Evolutionary conservation across 2,329 filamentous ascomycete species (phyloP), one percentile per base, ranked within the genome.

Genomic region (Fusarium decemcellulare): DNA sequence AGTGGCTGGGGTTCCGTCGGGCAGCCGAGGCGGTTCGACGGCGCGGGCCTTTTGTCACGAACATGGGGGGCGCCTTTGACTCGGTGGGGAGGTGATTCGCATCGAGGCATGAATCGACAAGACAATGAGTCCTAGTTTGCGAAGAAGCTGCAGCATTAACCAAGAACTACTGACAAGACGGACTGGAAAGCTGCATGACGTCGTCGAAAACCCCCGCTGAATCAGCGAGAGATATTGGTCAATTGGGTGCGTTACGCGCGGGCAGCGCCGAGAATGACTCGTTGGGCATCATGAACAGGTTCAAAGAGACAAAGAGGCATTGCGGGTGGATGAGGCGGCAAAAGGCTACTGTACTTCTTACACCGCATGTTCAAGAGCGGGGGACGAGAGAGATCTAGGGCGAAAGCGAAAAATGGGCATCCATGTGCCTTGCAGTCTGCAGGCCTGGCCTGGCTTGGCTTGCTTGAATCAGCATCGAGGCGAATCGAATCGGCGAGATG

Each of bases 41-140:
- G 63, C 46, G 63, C 59, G 67, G 63, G 54, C 67, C 58, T 67
- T 67, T 36, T 30, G 44, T 48, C 63, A 60, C 43, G 51, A 63
- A 63, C 66, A 65, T 36, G 29, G 51, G 2, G 36, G 16, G 27
- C 15, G 30, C 23, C 46, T 14, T 63, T 67, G 67, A 67, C 50
- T 57, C 46, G 40, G 46, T 63, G 46, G 54, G 58, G 62, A 44
- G 16, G 42, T 34, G 42, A 57, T 37, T 23, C 40, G 37, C 15
- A 56, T 12, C 10, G 42, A 30, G 11, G 39, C 54, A 37, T 57
- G 54, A 48, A 48, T 48, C 54, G 34, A 18, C 32, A 16, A 14
- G 29, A 15, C 12, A 46, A 9, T 16, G 27, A 23, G 39, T 18
- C 8, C 12, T 23, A 23, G 23, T 23, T 23, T 23, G 23, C 23